Evolutionary conservation across 768 basidiomycete genomes (phyloP).

Genomic region (Naganishia vishniacii): DNA sequence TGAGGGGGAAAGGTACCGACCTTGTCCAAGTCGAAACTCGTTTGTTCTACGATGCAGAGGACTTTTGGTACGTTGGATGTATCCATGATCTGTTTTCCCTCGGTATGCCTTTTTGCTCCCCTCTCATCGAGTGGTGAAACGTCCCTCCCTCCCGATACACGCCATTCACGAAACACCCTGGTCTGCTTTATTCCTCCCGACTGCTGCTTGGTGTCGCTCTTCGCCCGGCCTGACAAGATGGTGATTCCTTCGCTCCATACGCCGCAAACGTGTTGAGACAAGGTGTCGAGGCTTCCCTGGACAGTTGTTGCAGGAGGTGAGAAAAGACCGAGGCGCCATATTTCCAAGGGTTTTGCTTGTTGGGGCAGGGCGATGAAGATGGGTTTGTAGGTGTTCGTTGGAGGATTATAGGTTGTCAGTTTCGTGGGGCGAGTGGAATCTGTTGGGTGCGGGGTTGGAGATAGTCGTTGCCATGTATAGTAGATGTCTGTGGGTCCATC

Average conservation of each 20-base stretch:
- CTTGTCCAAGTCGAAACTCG: conserved; percentile 89
- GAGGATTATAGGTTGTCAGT: conserved; percentile 65
- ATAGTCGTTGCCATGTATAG: conserved; percentile 59
- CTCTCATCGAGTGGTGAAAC: not conserved
- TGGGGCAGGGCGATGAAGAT: conserved; percentile 64
- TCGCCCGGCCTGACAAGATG: conserved; percentile 41
- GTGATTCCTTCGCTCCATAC: conserved; percentile 44
- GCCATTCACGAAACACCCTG: conserved; percentile 23
- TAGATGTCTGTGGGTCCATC: conserved; percentile 59
- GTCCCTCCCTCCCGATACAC: not conserved
- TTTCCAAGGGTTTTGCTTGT: conserved; percentile 54
- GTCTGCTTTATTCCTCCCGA: conserved; percentile 21
- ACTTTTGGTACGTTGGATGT: conserved; percentile 35
- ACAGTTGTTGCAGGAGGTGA: conserved; percentile 11
- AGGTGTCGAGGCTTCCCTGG: conserved; percentile 1
- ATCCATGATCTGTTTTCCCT: not conserved
- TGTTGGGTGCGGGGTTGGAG: conserved; percentile 28
- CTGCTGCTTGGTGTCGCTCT: conserved; percentile 63
- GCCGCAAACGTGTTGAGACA: conserved; percentile 25
- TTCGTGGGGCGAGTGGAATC: conserved; percentile 50
- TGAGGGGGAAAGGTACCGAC: conserved; percentile 50
- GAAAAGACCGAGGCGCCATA: conserved; percentile 63
- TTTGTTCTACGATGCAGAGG: conserved; percentile 67
- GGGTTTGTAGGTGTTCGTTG: conserved; percentile 66
- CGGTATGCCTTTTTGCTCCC: not conserved